Conservation (phyloP, 768 basidiomycete species). For the Calocybe indica region DNA sequence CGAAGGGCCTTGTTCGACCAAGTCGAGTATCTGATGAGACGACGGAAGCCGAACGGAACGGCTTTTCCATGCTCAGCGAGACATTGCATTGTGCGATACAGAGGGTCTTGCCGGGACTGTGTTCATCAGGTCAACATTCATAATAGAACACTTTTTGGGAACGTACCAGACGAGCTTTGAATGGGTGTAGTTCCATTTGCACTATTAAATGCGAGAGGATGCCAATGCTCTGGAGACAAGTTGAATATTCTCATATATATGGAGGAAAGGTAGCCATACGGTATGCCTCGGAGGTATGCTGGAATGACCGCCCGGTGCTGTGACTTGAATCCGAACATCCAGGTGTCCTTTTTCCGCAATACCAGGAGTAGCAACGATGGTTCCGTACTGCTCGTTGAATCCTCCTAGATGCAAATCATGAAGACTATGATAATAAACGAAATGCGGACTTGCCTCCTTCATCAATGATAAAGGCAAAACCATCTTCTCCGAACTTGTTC, state of each 20-base stretch:
- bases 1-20: slow-evolving; percentile 45
- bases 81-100: slow-evolving; percentile 62
- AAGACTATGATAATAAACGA: neutral
- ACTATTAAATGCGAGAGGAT: slow-evolving; percentile 70
- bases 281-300: slow-evolving; percentile 81
- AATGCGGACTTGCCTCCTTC: slow-evolving; percentile 63
- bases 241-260: neutral
- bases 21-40: slow-evolving; percentile 39
- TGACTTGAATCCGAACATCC: slow-evolving; percentile 58
- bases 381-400: slow-evolving; percentile 43
- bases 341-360: slow-evolving; percentile 73
- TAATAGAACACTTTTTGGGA: too few species aligned
- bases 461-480: slow-evolving; percentile 77
- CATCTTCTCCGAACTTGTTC: slow-evolving; percentile 60
- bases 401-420: slow-evolving; percentile 26
- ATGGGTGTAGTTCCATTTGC: slow-evolving; percentile 56
- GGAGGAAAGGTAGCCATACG: slow-evolving; percentile 20
- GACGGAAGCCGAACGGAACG: slow-evolving; percentile 42
- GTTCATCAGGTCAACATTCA: too few species aligned
- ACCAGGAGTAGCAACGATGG: slow-evolving; percentile 53
- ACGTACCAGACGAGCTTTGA: slow-evolving; percentile 31
- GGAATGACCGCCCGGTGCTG: slow-evolving; percentile 77
- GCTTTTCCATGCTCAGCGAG: slow-evolving; percentile 53
- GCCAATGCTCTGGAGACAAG: slow-evolving; percentile 62
- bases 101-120: slow-evolving; percentile 51